Evolutionary conservation across 768 basidiomycete genomes (phyloP), one percentile per base, ranked within the genome.

Genomic region (Naganishia friedmannii): DNA sequence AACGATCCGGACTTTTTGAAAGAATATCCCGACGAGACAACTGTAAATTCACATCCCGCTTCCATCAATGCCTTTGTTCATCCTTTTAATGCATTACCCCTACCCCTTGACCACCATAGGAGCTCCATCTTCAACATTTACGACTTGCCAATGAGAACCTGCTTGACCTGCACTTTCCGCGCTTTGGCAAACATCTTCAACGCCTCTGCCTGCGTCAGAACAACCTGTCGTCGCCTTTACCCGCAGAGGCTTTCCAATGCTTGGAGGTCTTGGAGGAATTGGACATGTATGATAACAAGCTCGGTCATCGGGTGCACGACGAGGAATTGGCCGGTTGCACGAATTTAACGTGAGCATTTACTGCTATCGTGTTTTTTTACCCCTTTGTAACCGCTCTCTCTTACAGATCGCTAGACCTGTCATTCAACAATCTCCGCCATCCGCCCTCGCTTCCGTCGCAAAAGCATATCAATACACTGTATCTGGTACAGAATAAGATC

Each of bases 401-500:
- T 56, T 26, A 51, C 17, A 97, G 94, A 37, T 84, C 86, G 12
- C 83, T 99, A 65, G 96, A 98, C 83, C 83, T 98, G 55, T 98
- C 95, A 0, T 99, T 96, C 85, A 99, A 99, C 83, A 85, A 95
- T 31, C 82, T 97, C 68, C 86, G 88, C 70, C 74, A 81, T 71
- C 42, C 70, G 13, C 77, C 84, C 12, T 79, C 83, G 66, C 84
- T 95, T 2, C 83, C 81, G 3, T 85, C 86, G 6, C 74, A 79
- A 65, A 77, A 66, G 5, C 55, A 78, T 4, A 84, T 99, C 37
- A 83, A 85, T 45, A 91, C 90, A 0, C 84, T 94, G 31, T 99
- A 94, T 82, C 92, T 99, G 75, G 92, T 99, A 5, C 96, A 99
- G 82, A 97, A 99, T 82, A 90, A 89, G 81, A 95, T 98, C 76